These are phyloP conservation scores for Rhodomyrtus tomentosa DNA, from an alignment of 345 rosid genomes.

Conservation along the genomic window DNA sequence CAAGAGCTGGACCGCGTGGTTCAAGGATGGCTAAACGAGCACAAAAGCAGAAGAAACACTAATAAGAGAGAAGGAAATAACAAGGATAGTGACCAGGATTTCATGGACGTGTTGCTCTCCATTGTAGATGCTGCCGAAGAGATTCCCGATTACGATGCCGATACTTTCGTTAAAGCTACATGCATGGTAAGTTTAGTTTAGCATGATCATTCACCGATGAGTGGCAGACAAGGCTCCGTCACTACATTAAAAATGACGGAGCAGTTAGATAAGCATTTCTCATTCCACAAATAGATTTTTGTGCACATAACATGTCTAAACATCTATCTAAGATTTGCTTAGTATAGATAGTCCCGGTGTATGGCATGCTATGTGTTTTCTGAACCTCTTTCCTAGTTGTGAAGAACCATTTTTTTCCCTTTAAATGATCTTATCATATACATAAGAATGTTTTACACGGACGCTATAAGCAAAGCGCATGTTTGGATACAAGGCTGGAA, in stretches of 20 bases:
- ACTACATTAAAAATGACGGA: too few relatives aligned
- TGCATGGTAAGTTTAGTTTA: slow-evolving; percentile 4
- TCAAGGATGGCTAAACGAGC: slow-evolving; percentile 14
- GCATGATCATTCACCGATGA: too few relatives aligned
- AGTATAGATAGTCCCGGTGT: background rate
- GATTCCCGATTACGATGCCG: slow-evolving; percentile 1
- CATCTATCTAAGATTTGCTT: background rate
- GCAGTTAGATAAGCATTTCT: too few relatives aligned
- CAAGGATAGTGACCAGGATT: slow-evolving; percentile 3
- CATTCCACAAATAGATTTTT: too few relatives aligned
- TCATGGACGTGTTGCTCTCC: slow-evolving; percentile 21
- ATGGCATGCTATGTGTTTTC: background rate
- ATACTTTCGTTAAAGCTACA: slow-evolving; percentile 18
- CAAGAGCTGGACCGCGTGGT: slow-evolving; percentile 9
- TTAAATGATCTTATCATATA: background rate
- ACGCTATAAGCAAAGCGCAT: background rate
- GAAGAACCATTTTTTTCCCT: background rate
- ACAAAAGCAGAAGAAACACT: background rate
- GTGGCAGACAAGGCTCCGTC: too few relatives aligned
- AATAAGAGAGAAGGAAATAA: background rate
- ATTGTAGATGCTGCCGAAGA: background rate
- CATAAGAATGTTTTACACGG: background rate
- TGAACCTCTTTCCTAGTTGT: background rate
- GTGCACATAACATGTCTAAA: background rate
- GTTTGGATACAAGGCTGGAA: background rate